These are phyloP conservation scores for Chenopodium album DNA, from an alignment of 148 eudicot genomes.

Conservation along the genomic window DNA sequence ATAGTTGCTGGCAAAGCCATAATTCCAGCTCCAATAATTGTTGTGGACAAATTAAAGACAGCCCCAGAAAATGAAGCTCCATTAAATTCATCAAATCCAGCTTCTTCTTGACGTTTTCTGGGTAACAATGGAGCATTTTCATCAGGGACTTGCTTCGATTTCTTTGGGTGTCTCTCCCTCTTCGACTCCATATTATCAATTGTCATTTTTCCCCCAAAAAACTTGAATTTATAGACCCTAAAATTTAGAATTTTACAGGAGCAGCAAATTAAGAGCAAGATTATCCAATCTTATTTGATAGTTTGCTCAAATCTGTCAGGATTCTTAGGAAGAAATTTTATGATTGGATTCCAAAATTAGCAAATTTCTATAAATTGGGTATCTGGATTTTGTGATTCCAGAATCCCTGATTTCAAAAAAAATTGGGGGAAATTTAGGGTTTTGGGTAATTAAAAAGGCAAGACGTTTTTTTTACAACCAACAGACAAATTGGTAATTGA, in stretches of 20 bases:
- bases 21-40: conserved; percentile 79
- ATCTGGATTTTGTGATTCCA: conserved; percentile 11
- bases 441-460: not conserved
- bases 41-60: conserved; percentile 67
- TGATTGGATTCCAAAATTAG: conserved; percentile 14
- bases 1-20: conserved; percentile 84
- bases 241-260: conserved; percentile 8
- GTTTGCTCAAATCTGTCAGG: not conserved
- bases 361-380: not conserved
- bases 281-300: not conserved
- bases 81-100: conserved; percentile 45
- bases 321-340: too few species aligned
- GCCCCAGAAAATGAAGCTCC: conserved; percentile 74
- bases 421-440: not conserved
- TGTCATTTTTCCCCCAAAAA: conserved; percentile 18
- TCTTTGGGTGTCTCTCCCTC: conserved; percentile 31
- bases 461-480: not conserved
- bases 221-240: not conserved
- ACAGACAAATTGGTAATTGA: not conserved
- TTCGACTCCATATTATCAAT: conserved; percentile 15
- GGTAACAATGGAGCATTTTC: conserved; percentile 48
- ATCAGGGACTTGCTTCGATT: conserved; percentile 31
- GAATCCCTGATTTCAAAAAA: not conserved
- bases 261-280: not conserved
- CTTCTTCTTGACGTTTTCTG: conserved; percentile 36